Evolutionary conservation across 257 asterid species (phyloP), one percentile per base, ranked within the genome.

Genomic region (Parsonsia alboflavescens): DNA sequence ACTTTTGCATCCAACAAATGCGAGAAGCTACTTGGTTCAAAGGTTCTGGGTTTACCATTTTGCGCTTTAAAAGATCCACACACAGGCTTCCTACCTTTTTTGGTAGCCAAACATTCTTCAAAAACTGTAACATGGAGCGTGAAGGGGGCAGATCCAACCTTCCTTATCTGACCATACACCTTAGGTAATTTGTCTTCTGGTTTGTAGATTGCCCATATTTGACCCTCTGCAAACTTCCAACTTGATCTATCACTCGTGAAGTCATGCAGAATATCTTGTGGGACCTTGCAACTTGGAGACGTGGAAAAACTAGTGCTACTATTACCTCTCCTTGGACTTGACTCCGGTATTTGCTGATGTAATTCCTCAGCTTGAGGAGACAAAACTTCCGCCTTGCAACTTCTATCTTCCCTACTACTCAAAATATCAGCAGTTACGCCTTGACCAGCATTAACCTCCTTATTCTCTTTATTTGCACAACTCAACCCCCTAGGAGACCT

Each of bases 401-500:
- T 63, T 57, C 75, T 54, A 58, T 21, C 50, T 63, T 45, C 65
- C 22, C 24, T 69, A 66, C 69, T 45, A 17, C 73, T 61, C 42
- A 59, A 26, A 68, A 30, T 33, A 49, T 59, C 64, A 65, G 64
- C 33, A 57, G 78, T 24, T 57, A 10, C 54, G 28, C 39, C 49
- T 39, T 50, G 49, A 54, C 44, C 12, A 21, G 76, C 68, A 59
- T 66, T 62, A 33, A 42, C 53, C 19, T 54, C 42, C 46, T 39
- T 59, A 21, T 45, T 64, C 73, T 53, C 73, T 46, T 74, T 58
- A 54, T 39, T 64, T 3, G 62, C 58, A 46, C 12, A 42, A 26
- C 71, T 77, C 49, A 72, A 39, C 33, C 79, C 83, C 77, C 86
- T 75, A 49, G 85, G 78, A 54, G 89, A 76, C 79, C 74, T 79